Percentiles rank a stretch among this genome's conserved stretches.
phyloP scores from a whole-genome alignment of 305 asterid species.

The Fraxinus greggii region DNA sequence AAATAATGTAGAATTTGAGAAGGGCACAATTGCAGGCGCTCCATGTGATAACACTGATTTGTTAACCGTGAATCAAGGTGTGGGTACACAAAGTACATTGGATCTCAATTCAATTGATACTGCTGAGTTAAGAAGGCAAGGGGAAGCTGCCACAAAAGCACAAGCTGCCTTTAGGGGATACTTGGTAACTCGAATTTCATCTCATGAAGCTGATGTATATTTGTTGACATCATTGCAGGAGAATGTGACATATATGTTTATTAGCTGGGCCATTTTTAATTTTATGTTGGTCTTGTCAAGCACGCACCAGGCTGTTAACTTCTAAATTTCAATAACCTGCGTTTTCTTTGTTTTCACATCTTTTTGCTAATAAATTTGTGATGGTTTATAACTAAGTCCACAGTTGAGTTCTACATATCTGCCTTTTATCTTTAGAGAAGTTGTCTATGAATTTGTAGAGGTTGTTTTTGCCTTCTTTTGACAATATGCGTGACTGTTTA shows the following conservation, averaged over 20 bases:
- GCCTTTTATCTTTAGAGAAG: not conserved
- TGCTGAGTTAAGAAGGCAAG: slow-evolving; percentile 54
- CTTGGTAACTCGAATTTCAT: slow-evolving; percentile 46
- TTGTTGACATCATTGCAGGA: not conserved
- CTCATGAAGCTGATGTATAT: not conserved
- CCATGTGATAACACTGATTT: slow-evolving; percentile 26
- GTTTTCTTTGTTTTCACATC: not conserved
- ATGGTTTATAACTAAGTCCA: not conserved
- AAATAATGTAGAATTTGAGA: slow-evolving; percentile 30
- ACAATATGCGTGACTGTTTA: not conserved
- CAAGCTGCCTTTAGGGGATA: slow-evolving; percentile 94
- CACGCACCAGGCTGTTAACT: not conserved
- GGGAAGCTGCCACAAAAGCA: slow-evolving; percentile 72
- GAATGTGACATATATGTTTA: not conserved
- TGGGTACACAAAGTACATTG: slow-evolving; percentile 33
- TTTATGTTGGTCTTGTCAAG: not conserved
- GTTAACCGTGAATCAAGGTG: slow-evolving; percentile 23
- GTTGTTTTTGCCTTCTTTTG: not conserved
- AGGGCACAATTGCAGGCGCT: slow-evolving; percentile 19
- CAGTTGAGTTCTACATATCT: not conserved
- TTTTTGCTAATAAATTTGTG: not conserved
- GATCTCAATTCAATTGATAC: slow-evolving; percentile 33
- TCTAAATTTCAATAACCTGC: not conserved
- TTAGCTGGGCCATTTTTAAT: not conserved
- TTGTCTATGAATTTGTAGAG: not conserved